Evolutionary conservation across 2,329 filamentous ascomycete species (phyloP), one percentile per base, ranked within the genome.

Genomic region (Alternaria burnsii): DNA sequence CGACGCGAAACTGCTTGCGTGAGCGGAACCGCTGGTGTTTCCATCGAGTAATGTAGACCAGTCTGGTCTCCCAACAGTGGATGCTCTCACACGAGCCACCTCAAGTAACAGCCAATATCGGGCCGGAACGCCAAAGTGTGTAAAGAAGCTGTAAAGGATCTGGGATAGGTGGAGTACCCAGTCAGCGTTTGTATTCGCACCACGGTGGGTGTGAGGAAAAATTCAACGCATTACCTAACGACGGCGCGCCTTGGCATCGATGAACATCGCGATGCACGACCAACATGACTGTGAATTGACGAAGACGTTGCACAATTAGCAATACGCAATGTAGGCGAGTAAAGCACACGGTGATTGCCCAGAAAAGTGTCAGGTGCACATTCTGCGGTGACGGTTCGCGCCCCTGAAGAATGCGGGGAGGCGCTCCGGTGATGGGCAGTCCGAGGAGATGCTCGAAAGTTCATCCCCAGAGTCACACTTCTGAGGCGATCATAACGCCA

Each of bases 31-130:
- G 57, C 40, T 59, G 56, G 58, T 64, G 58, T 56, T 66, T 53
- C 55, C 41, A 70, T 72, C 63, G 63, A 70, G 69, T 71, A 71
- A 65, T 63, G 62, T 57, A 61, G 63, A 61, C 64, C 58, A 69
- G 65, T 72, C 74, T 74, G 67, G 74, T 70, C 67, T 59, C 64
- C 65, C 66, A 70, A 66, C 68, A 64, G 71, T 74, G 74, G 72
- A 52, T 65, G 62, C 59, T 61, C 51, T 71, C 69, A 65, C 67
- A 69, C 62, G 52, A 68, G 52, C 47, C 54, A 47, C 42, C 40
- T 58, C 51, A 55, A 47, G 56, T 62, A 34, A 59, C 52, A 62
- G 58, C 52, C 61, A 69, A 52, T 61, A 59, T 62, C 53, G 67
- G 65, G 58, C 58, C 62, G 61, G 59, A 34, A 50, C 42, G 54